A percentile compares a stretch with the other conserved stretches of the same genome.
phyloP scores from a whole-genome alignment of 192 early-diverging fungal genomes.

The Jimgerdemannia lactiflua region DNA sequence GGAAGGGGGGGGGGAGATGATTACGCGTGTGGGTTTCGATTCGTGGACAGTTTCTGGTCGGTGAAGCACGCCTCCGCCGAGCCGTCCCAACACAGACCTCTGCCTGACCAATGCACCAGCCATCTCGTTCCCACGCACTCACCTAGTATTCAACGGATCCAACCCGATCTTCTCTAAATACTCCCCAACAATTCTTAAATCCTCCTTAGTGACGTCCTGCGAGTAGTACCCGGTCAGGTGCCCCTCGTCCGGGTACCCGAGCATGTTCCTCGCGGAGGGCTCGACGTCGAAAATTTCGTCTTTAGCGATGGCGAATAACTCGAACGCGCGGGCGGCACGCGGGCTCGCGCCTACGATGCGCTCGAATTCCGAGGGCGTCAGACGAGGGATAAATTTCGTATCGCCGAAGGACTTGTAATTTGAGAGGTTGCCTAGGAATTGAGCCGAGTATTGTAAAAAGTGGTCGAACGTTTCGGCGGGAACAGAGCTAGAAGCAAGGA shows the following conservation, averaged over 20 bases:
- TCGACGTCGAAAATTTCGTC: slow-evolving; percentile 36
- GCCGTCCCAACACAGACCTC: too few relatives aligned
- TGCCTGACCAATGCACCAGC: too few relatives aligned
- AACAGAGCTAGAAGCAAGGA: slow-evolving; percentile 39
- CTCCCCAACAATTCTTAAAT: slow-evolving; percentile 37
- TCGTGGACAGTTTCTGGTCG: too few relatives aligned
- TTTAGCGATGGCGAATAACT: slow-evolving; percentile 23
- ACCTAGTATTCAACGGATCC: slow-evolving; percentile 27
- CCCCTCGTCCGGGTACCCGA: slow-evolving; percentile 60
- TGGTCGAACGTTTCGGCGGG: slow-evolving; percentile 44
- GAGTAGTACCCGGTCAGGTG: slow-evolving; percentile 58
- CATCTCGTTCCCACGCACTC: not conserved
- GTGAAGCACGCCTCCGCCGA: too few relatives aligned
- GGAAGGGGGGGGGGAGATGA: too few relatives aligned
- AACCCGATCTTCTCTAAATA: slow-evolving; percentile 29
- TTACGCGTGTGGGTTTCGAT: too few relatives aligned
- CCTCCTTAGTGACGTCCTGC: slow-evolving; percentile 44
- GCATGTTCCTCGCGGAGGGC: slow-evolving; percentile 38
- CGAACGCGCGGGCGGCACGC: slow-evolving; percentile 20
- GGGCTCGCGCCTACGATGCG: slow-evolving; percentile 35
- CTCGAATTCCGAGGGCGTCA: slow-evolving; percentile 35
- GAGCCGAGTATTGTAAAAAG: slow-evolving; percentile 50
- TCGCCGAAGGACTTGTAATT: slow-evolving; percentile 66
- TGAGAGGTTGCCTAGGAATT: slow-evolving; percentile 48
- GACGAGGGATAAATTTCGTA: slow-evolving; percentile 58